Conservation (phyloP, 768 basidiomycete species). For the Pulveroboletus ravenelii region DNA sequence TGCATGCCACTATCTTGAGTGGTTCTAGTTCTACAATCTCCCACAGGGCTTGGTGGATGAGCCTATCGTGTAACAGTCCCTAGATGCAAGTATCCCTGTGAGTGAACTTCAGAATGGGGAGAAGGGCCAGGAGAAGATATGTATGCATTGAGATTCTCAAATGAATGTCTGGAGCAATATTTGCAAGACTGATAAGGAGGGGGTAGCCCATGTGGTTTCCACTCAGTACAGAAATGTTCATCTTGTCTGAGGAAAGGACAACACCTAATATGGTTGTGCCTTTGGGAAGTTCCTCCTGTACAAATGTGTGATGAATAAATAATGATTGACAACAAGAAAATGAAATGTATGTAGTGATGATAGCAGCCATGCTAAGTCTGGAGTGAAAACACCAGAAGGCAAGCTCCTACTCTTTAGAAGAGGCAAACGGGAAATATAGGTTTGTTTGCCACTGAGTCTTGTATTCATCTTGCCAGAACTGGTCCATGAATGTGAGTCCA, state of each 20-base stretch:
- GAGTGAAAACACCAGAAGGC: too few relatives aligned
- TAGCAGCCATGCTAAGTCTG: too few relatives aligned
- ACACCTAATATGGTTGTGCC: neutral
- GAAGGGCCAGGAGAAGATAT: neutral
- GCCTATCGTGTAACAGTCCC: slow-evolving; percentile 13
- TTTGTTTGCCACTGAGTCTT: too few relatives aligned
- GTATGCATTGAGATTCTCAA: neutral
- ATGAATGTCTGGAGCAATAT: neutral
- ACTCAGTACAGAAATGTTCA: neutral
- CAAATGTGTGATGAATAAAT: too few relatives aligned
- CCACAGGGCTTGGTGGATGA: slow-evolving; percentile 26
- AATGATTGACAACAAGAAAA: too few relatives aligned
- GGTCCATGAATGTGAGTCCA: too few relatives aligned
- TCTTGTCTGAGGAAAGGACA: neutral
- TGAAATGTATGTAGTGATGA: too few relatives aligned
- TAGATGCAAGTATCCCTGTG: neutral
- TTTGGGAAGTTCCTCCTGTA: neutral
- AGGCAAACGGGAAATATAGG: too few relatives aligned
- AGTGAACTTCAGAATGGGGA: neutral
- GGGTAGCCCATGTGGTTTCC: neutral
- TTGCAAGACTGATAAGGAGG: neutral
- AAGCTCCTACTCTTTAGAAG: too few relatives aligned
- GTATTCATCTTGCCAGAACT: too few relatives aligned
- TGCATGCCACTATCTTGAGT: slow-evolving; percentile 28
- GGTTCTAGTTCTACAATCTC: slow-evolving; percentile 25